Evolutionary conservation across 768 basidiomycete genomes (phyloP).

Genomic region (Tylopilus felleus): DNA sequence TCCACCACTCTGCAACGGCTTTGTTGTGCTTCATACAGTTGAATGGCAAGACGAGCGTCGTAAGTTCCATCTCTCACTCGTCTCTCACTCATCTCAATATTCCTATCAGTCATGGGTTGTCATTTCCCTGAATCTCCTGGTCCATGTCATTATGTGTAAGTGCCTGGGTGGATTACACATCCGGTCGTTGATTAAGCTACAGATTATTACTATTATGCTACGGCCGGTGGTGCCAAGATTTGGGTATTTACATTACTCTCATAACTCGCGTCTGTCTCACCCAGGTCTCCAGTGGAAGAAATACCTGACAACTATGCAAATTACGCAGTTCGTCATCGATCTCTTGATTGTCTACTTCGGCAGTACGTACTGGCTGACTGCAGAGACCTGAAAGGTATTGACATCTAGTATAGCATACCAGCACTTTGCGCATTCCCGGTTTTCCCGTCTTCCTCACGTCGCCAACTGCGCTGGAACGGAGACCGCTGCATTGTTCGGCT

Average conservation of each 20-base stretch:
- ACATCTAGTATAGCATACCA: slow-evolving; percentile 56
- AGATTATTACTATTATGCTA: slow-evolving; percentile 99
- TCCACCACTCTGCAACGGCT: slow-evolving; percentile 98
- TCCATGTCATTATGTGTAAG: slow-evolving; percentile 98
- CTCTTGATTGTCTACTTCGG: slow-evolving; percentile 90
- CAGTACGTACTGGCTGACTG: slow-evolving; percentile 53
- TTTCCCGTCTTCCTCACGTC: slow-evolving; percentile 58
- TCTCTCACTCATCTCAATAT: neutral
- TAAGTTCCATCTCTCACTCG: slow-evolving; percentile 39
- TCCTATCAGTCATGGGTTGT: slow-evolving; percentile 88
- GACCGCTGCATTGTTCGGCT: slow-evolving; percentile 84
- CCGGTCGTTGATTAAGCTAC: neutral
- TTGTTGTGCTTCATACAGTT: slow-evolving; percentile 92
- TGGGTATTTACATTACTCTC: slow-evolving; percentile 60
- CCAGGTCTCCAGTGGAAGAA: slow-evolving; percentile 82
- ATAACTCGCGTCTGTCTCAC: slow-evolving; percentile 1
- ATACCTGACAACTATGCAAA: slow-evolving; percentile 95
- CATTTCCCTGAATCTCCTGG: slow-evolving; percentile 83
- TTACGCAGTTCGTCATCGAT: slow-evolving; percentile 93
- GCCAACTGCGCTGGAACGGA: slow-evolving; percentile 90
- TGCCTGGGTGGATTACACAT: slow-evolving; percentile 9
- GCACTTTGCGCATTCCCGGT: slow-evolving; percentile 70
- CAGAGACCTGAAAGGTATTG: slow-evolving; percentile 1
- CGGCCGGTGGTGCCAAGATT: slow-evolving; percentile 93
- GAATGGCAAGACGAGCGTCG: slow-evolving; percentile 91